Conservation (phyloP, 2,329 filamentous ascomycete genomes). For the Colletotrichum eleusines region DNA sequence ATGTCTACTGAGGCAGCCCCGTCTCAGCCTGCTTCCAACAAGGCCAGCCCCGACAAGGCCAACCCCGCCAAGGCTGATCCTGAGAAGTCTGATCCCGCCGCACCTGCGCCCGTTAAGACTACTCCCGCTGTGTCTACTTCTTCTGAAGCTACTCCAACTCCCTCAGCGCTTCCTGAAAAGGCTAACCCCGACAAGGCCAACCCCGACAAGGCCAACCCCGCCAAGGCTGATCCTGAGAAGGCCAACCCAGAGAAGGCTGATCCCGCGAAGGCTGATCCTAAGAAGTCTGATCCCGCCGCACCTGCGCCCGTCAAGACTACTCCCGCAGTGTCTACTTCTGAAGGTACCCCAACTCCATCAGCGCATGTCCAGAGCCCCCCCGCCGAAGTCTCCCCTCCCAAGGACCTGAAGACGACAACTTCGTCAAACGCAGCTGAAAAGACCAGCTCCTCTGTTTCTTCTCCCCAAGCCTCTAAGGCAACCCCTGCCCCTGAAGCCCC, state of each 20-base stretch:
- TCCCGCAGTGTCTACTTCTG: background rate
- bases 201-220: background rate
- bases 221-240: background rate
- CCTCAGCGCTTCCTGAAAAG: background rate
- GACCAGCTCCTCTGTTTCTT: background rate
- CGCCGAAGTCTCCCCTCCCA: background rate
- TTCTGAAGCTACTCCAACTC: too few species aligned
- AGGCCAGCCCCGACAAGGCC: background rate
- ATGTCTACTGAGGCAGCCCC: background rate
- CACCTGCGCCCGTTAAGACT: background rate
- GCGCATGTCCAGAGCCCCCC: background rate
- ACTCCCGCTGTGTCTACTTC: background rate
- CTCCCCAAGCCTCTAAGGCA: background rate
- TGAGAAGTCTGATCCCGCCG: background rate
- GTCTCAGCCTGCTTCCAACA: background rate
- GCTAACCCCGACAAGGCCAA: background rate
- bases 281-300: background rate
- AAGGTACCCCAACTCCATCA: background rate
- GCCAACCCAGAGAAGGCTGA: background rate
- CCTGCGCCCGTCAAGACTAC: background rate
- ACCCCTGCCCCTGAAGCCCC: background rate
- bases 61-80: background rate
- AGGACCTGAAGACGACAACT: background rate
- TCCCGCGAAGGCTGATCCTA: background rate
- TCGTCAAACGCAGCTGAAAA: background rate